A percentile compares a stretch with the other conserved stretches of the same genome.
Evolutionary conservation across 2,329 filamentous ascomycete genomes (phyloP).

Genomic region (Pseudogymnoascus sp.): DNA sequence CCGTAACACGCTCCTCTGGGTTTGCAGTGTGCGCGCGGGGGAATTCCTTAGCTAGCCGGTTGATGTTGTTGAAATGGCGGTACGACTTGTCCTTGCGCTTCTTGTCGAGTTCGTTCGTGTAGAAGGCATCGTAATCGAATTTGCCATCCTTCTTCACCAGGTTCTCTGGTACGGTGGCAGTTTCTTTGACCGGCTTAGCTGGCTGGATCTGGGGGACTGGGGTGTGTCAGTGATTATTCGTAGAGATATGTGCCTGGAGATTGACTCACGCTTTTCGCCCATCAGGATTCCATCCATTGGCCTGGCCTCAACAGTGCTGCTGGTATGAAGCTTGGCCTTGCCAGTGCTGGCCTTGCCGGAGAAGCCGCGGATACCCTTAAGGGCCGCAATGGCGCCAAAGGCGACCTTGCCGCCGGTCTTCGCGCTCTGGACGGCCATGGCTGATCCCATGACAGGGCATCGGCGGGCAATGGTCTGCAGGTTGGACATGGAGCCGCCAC

Average conservation of each 20-base stretch:
- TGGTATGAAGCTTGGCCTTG: conserved; percentile 76
- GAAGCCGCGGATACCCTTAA: conserved; percentile 43
- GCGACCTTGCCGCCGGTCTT: conserved; percentile 38
- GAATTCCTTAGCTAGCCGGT: conserved; percentile 91
- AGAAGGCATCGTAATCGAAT: conserved; percentile 90
- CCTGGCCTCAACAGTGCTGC: conserved; percentile 66
- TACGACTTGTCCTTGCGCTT: conserved; percentile 99
- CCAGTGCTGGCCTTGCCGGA: conserved; percentile 43
- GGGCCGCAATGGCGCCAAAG: conserved; percentile 34
- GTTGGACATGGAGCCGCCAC: conserved; percentile 93
- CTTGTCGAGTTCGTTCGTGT: conserved; percentile 82
- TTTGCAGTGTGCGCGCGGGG: conserved; percentile 85
- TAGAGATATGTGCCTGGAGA: background rate
- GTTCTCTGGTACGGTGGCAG: conserved; percentile 17
- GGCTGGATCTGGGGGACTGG: conserved; percentile 27
- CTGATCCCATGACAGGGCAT: conserved; percentile 98
- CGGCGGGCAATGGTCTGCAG: conserved; percentile 87
- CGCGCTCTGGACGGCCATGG: conserved; percentile 75
- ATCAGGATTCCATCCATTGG: conserved; percentile 55
- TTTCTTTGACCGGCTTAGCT: conserved; percentile 12
- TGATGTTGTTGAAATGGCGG: conserved; percentile 99
- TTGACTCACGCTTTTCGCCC: conserved; percentile 41
- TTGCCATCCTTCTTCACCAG: conserved; percentile 37
- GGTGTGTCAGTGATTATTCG: conserved; percentile 16
- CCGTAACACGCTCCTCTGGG: conserved; percentile 78